Percentiles rank a stretch among this genome's conserved stretches.
These are phyloP conservation scores for Kodamaea sagamina DNA, from an alignment of 805 yeast species.

Conservation along the genomic window DNA sequence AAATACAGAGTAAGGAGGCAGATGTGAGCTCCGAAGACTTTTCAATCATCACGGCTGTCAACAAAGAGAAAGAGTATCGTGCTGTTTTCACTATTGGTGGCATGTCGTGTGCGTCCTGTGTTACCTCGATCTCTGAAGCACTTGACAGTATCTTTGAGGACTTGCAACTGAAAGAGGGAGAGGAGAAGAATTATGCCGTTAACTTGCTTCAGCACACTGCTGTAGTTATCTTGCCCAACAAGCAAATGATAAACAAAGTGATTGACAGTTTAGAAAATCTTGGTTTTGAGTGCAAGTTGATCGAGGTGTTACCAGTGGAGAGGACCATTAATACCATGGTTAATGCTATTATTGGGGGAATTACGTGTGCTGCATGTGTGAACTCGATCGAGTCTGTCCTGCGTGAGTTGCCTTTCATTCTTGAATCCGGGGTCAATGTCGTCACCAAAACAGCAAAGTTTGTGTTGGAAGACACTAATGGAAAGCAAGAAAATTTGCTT, in stretches of 20 bases:
- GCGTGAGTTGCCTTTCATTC: conserved; percentile 51
- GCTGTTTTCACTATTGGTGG: conserved; percentile 57
- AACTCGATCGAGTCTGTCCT: conserved; percentile 53
- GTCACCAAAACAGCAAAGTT: conserved; percentile 67
- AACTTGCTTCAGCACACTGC: conserved; percentile 56
- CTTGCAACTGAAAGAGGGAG: conserved; percentile 10
- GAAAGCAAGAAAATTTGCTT: conserved; percentile 26
- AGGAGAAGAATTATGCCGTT: conserved; percentile 45
- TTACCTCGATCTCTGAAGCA: conserved; percentile 28
- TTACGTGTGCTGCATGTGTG: conserved; percentile 74
- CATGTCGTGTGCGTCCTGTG: conserved; percentile 46
- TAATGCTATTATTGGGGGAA: conserved; percentile 67
- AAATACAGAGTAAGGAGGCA: conserved; percentile 12
- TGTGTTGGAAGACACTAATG: conserved; percentile 46
- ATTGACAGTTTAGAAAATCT: conserved; percentile 28
- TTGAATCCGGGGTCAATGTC: conserved; percentile 54
- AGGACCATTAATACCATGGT: conserved; percentile 51
- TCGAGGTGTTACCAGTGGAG: conserved; percentile 62
- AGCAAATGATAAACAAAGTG: conserved; percentile 43
- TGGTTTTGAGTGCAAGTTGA: conserved; percentile 49
- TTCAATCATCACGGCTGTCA: conserved; percentile 31
- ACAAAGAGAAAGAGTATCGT: conserved; percentile 31
- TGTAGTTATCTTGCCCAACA: conserved; percentile 52
- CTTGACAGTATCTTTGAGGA: conserved; percentile 28
- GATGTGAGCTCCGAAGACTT: conserved; percentile 11